Base-by-base conservation (phyloP, 2,329 filamentous ascomycete genomes). In the Neonectria magnoliae region DNA sequence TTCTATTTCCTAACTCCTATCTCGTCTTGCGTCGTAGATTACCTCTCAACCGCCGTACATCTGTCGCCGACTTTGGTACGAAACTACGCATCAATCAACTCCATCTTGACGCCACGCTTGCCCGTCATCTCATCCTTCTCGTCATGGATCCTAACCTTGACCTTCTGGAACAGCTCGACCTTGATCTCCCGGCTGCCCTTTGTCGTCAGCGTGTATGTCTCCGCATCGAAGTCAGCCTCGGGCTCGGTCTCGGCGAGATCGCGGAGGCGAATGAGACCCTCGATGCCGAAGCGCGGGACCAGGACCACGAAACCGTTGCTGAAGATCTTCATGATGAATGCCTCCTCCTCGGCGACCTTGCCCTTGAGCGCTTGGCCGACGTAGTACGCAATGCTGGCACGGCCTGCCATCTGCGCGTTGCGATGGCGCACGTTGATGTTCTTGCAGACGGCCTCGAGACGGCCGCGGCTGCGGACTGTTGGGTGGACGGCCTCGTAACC, bases 361-460 rank as follows among this genome's bases (percentile, higher is more conserved):
- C 88, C 93, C 82, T 96, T 96, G 60, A 99, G 90, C 13, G 95
- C 94, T 81, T 99, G 96, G 0, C 96, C 96, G 53, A 99, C 96
- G 77, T 98, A 99, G 82, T 98, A 99, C 73, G 97, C 94, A 68
- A 99, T 94, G 72, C 92, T 96, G 27, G 96, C 95, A 64, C 96
- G 90, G 38, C 95, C 95, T 3, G 96, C 96, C 81, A 97, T 91
- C 81, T 99, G 96, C 33, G 96, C 96, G 79, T 99, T 99, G 76
- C 96, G 93, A 80, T 99, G 96, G 8, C 96, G 91, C 62, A 96
- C 90, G 79, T 99, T 99, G 87, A 99, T 98, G 82, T 99, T 99
- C 80, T 94, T 94, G 87, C 96, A 98, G 25, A 99, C 93, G 62
- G 90, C 92, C 80, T 98, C 94, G 60, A 99, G 90, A 72, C 94